phyloP scores from a whole-genome alignment of 805 yeast genomes.

The Yamadazyma ubonensis region DNA sequence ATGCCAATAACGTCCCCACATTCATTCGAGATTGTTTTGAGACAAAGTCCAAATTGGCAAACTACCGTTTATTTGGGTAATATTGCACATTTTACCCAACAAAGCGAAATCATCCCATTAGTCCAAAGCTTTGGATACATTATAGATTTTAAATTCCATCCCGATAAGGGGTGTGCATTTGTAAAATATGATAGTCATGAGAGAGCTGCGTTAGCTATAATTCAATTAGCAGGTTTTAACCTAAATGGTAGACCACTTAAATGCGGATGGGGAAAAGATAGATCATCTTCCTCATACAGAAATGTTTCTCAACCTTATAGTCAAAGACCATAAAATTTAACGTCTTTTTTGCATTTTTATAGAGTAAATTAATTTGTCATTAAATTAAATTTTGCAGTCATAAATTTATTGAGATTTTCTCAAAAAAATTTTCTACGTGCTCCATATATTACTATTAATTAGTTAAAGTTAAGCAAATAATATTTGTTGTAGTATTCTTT shows the following conservation, averaged over 20 bases:
- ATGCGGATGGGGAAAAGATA: slow-evolving; percentile 84
- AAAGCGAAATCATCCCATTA: slow-evolving; percentile 69
- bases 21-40: slow-evolving; percentile 65
- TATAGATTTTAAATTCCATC: slow-evolving; percentile 74
- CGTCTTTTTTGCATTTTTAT: neutral
- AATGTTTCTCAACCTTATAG: neutral
- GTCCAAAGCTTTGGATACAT: slow-evolving; percentile 80
- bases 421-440: neutral
- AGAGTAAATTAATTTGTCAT: neutral
- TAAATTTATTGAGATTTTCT: neutral
- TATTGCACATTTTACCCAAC: slow-evolving; percentile 72
- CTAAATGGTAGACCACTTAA: slow-evolving; percentile 76
- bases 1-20: slow-evolving; percentile 25
- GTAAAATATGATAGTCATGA: slow-evolving; percentile 86
- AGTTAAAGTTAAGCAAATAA: neutral
- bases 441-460: neutral
- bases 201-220: slow-evolving; percentile 84
- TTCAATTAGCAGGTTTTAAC: slow-evolving; percentile 67
- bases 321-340: neutral
- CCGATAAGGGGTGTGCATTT: slow-evolving; percentile 86
- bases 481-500: neutral
- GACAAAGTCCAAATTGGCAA: slow-evolving; percentile 80
- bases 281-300: slow-evolving; percentile 21
- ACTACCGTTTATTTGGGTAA: slow-evolving; percentile 88
- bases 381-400: neutral